phyloP scores from a whole-genome alignment of 2,329 filamentous ascomycete genomes.

The Verticillium albo-atrum region DNA sequence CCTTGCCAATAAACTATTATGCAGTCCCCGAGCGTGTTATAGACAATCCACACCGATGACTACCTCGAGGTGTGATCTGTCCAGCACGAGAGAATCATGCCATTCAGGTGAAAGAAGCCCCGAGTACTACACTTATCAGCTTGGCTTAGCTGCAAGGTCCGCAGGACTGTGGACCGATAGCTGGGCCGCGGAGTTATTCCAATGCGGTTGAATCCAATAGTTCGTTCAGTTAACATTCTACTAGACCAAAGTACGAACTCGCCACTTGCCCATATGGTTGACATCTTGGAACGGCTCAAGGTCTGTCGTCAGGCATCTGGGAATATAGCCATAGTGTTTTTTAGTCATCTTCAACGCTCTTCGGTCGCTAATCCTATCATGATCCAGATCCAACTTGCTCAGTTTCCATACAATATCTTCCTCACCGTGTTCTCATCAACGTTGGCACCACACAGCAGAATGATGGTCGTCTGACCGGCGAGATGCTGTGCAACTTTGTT shows the following conservation, averaged over 20 bases:
- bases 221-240: too few relatives aligned
- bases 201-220: too few relatives aligned
- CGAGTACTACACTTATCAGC: background rate
- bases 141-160: background rate
- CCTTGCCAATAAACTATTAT: background rate
- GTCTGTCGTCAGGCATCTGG: too few relatives aligned
- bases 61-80: background rate
- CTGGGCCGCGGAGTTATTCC: too few relatives aligned
- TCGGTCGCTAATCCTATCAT: too few relatives aligned
- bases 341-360: too few relatives aligned
- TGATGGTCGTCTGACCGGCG: conserved; percentile 11
- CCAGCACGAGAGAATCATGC: background rate
- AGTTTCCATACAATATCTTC: background rate
- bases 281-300: too few relatives aligned
- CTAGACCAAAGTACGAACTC: too few relatives aligned
- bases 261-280: too few relatives aligned
- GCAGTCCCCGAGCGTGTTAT: background rate
- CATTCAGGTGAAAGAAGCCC: background rate
- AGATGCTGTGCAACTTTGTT: conserved; percentile 8
- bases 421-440: conserved; percentile 2
- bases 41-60: background rate
- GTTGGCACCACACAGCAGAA: conserved; percentile 15
- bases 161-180: too few relatives aligned
- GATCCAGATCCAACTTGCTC: too few relatives aligned
- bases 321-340: too few relatives aligned